phyloP scores from a whole-genome alignment of 345 rosid species.

The Corchorus capsularis region DNA sequence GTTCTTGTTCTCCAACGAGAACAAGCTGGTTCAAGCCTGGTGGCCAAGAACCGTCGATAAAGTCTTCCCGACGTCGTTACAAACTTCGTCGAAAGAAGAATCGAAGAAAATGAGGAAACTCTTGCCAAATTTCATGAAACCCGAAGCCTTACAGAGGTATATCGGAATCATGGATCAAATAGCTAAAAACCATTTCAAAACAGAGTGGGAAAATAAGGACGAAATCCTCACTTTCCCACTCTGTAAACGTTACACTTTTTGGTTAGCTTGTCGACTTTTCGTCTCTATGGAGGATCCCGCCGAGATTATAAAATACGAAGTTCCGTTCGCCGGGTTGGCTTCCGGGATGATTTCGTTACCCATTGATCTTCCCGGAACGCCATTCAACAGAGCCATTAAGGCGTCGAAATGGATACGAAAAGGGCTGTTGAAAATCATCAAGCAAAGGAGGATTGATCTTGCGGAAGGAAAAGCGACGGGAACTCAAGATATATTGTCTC shows the following conservation, averaged over 20 bases:
- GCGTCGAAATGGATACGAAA: conserved; percentile 21
- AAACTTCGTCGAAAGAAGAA: conserved; percentile 34
- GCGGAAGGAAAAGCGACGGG: not conserved
- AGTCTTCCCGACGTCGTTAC: conserved; percentile 36
- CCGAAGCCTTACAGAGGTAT: conserved; percentile 24
- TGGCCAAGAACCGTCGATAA: conserved; percentile 47
- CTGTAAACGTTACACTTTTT: conserved; percentile 35
- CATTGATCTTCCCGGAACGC: conserved; percentile 33
- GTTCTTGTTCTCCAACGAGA: conserved; percentile 47
- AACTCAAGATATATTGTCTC: conserved; percentile 30
- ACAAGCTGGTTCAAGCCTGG: conserved; percentile 39
- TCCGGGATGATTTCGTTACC: conserved; percentile 28
- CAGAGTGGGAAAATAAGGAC: conserved; percentile 32
- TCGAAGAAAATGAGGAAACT: conserved; percentile 32
- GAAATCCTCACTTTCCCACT: conserved; percentile 33
- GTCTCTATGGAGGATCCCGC: conserved; percentile 31
- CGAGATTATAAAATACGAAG: conserved; percentile 13
- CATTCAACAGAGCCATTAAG: conserved; percentile 31
- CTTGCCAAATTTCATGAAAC: conserved; percentile 23
- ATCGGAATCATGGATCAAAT: conserved; percentile 34
- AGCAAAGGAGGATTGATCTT: conserved; percentile 26
- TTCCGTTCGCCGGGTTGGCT: conserved; percentile 14
- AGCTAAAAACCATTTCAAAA: conserved; percentile 29
- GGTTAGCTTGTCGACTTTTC: conserved; percentile 39
- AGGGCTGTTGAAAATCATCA: conserved; percentile 19